Conservation (phyloP, 345 rosid species). For the Kandelia obovata region DNA sequence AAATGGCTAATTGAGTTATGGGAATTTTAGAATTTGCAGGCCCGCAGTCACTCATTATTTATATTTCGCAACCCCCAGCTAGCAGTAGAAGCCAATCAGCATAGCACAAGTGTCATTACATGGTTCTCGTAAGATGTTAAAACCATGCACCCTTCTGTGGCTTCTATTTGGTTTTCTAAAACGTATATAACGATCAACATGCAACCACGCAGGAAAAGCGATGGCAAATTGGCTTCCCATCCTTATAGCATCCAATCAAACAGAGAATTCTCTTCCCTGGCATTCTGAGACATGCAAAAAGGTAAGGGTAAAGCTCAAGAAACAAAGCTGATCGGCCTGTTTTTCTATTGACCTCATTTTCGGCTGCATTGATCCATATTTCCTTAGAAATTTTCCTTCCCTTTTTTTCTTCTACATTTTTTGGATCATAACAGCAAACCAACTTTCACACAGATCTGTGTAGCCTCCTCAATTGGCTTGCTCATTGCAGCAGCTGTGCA, state of each 20-base stretch:
- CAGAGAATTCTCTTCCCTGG: constrained; percentile 12
- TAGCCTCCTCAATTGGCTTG: constrained; percentile 64
- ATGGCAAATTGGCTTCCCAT: constrained; percentile 23
- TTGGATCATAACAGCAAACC: constrained; percentile 45
- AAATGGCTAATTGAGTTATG: too few species aligned
- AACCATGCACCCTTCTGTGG: too few species aligned
- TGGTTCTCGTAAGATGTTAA: too few species aligned
- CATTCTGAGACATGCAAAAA: constrained; percentile 43
- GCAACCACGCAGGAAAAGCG: constrained; percentile 19
- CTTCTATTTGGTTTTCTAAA: constrained; percentile 14
- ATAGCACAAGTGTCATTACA: too few species aligned
- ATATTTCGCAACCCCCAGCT: too few species aligned
- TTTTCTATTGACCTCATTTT: background rate
- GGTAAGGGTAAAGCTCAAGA: constrained; percentile 40
- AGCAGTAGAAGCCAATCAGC: too few species aligned
- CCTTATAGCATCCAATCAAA: constrained; percentile 5
- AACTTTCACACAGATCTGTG: constrained; percentile 51
- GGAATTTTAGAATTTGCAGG: too few species aligned
- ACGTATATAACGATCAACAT: constrained; percentile 32
- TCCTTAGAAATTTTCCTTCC: background rate
- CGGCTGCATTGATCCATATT: background rate
- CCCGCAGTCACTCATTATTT: too few species aligned
- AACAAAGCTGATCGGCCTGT: constrained; percentile 1
- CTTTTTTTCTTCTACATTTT: background rate
- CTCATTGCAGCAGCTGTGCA: constrained; percentile 63